Base-by-base conservation (phyloP, 2,329 filamentous ascomycete species). In the Fusarium avenaceum region DNA sequence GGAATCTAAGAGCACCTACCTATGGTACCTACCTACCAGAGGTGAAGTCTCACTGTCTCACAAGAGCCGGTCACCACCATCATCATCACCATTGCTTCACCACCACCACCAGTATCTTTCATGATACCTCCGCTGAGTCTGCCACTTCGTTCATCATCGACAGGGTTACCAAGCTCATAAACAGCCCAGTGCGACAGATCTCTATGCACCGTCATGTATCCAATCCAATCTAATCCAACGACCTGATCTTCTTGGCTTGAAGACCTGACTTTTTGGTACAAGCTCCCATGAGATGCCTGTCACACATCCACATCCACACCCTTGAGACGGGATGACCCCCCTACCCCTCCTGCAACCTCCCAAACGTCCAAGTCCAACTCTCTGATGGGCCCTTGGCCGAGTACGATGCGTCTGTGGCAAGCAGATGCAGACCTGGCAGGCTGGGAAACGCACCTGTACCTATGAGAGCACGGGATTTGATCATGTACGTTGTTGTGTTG, bases 301-400 rank as follows among this genome's bases (percentile, higher is more conserved):
- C 64, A 68, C 64, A 65, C 65, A 63, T 63, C 59, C 58, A 44
- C 49, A 54, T 51, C 59, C 63, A 63, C 49, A 59, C 47, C 59
- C 63, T 57, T 53, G 57, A 67, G 66, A 69, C 62, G 66, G 66
- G 67, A 69, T 63, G 62, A 67, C 60, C 67, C 66, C 56, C 28
- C 50, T 28, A 26, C 26, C 50, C 62, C 53, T 69, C 62, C 65
- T 69, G 66, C 57, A 66, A 69, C 65, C 65, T 69, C 65, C 60
- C 60, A 68, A 56, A 35, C 48, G 48, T 63, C 28, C 49, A 54
- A 63, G 49, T 39, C 52, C 35, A 51, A 56, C 17, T 35, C 15
- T 38, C 17, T n/a, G 35, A 54, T 58, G 46, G 47, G 49, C 32
- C 52, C 40, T 53, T 67, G 57, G 42, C 61, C 46, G 48, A 62